phyloP scores from a whole-genome alignment of 2,329 filamentous ascomycete species.

The Fusarium sp. region DNA sequence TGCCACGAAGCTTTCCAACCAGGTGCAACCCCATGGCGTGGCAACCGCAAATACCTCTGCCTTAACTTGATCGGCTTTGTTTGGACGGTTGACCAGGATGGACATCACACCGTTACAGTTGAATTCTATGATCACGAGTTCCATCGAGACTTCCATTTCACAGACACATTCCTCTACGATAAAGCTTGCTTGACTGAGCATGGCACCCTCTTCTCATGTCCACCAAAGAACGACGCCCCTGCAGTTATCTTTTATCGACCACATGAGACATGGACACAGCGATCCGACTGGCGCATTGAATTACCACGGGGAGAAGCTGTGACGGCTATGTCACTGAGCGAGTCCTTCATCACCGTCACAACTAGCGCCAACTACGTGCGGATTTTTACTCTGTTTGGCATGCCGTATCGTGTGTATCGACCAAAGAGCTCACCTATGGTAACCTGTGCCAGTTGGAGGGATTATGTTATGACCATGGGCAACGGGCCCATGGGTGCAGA shows the following conservation, averaged over 20 bases:
- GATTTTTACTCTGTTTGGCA: conserved; percentile 91
- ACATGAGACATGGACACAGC: conserved; percentile 94
- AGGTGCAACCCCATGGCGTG: conserved; percentile 94
- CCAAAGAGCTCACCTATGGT: conserved; percentile 92
- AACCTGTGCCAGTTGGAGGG: conserved; percentile 91
- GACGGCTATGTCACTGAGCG: conserved; percentile 88
- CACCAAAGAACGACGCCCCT: conserved; percentile 71
- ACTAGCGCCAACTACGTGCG: conserved; percentile 90
- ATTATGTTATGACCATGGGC: conserved; percentile 96
- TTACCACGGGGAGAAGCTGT: conserved; percentile 90
- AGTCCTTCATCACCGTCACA: conserved; percentile 89
- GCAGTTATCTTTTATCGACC: conserved; percentile 95
- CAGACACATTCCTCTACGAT: conserved; percentile 94
- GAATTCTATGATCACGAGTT: conserved; percentile 97
- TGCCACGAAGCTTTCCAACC: conserved; percentile 91
- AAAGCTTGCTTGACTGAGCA: conserved; percentile 92
- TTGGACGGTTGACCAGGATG: conserved; percentile 97
- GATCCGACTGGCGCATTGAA: conserved; percentile 89
- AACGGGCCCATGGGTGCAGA: conserved; percentile 88
- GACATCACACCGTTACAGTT: conserved; percentile 91
- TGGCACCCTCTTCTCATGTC: conserved; percentile 87
- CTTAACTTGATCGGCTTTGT: conserved; percentile 94
- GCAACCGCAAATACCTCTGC: conserved; percentile 92
- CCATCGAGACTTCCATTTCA: conserved; percentile 96
- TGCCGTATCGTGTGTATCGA: conserved; percentile 88